A percentile compares a stretch with the other conserved stretches of the same genome.
These are phyloP conservation scores for Pseudogymnoascus sp. DNA, from an alignment of 2,329 filamentous ascomycete species.

Conservation along the genomic window DNA sequence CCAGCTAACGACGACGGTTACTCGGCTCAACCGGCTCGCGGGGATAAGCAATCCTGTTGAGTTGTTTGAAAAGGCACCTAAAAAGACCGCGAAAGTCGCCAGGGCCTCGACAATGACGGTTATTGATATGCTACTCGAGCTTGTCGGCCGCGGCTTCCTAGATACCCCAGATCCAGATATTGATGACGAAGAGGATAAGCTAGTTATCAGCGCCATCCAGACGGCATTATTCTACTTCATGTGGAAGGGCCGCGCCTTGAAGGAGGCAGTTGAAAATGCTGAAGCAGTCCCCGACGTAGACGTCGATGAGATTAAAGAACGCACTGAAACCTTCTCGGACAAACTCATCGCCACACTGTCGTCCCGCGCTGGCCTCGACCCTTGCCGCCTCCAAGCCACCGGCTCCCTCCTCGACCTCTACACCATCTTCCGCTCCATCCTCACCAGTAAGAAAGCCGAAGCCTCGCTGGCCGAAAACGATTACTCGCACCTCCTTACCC, in stretches of 20 bases:
- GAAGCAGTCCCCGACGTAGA: conserved; percentile 51
- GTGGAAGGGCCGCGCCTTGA: conserved; percentile 71
- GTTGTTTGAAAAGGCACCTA: conserved; percentile 58
- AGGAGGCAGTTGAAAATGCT: conserved; percentile 44
- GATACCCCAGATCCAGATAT: conserved; percentile 61
- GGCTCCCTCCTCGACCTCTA: conserved; percentile 76
- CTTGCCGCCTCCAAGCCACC: conserved; percentile 67
- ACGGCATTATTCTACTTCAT: conserved; percentile 83
- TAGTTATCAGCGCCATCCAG: conserved; percentile 69
- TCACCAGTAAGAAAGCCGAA: conserved; percentile 39
- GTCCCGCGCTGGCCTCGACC: conserved; percentile 63
- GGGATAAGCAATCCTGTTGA: conserved; percentile 72
- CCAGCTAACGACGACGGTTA: conserved; percentile 65
- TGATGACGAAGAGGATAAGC: conserved; percentile 70
- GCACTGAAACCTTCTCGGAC: conserved; percentile 51
- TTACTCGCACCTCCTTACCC: conserved; percentile 48
- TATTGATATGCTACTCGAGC: conserved; percentile 63
- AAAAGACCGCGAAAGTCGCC: conserved; percentile 29
- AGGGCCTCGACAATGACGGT: conserved; percentile 39
- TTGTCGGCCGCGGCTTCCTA: conserved; percentile 67
- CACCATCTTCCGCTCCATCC: conserved; percentile 68
- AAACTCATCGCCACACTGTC: conserved; percentile 63
- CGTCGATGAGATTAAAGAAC: conserved; percentile 51
- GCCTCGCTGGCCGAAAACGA: conserved; percentile 33
- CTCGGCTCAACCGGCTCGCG: conserved; percentile 74